These are phyloP conservation scores for Postia placenta DNA, from an alignment of 768 basidiomycete species.

Conservation along the genomic window DNA sequence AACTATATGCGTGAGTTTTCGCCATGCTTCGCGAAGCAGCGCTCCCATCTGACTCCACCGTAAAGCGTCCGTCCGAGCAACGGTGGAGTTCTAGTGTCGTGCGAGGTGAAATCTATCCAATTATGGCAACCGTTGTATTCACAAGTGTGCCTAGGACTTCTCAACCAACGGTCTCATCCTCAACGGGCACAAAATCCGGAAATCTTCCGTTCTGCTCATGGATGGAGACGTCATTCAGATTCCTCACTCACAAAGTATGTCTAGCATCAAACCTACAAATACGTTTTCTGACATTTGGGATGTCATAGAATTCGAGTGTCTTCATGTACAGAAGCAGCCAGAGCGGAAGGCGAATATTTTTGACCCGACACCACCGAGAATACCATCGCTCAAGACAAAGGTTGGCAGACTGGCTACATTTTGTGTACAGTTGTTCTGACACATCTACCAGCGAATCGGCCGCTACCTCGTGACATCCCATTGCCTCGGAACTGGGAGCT, in stretches of 20 bases:
- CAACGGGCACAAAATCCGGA: slow-evolving; percentile 65
- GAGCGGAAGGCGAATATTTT: slow-evolving; percentile 50
- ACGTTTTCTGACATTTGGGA: neutral
- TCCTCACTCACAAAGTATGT: slow-evolving; percentile 56
- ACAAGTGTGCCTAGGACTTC: slow-evolving; percentile 42
- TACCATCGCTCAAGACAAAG: slow-evolving; percentile 48
- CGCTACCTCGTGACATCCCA: slow-evolving; percentile 71
- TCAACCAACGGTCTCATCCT: slow-evolving; percentile 73
- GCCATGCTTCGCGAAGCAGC: neutral
- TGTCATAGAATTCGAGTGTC: slow-evolving; percentile 56
- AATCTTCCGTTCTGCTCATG: slow-evolving; percentile 66
- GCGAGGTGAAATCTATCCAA: slow-evolving; percentile 44
- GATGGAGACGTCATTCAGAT: slow-evolving; percentile 68
- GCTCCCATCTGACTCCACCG: neutral
- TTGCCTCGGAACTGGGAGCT: slow-evolving; percentile 74
- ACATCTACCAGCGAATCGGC: slow-evolving; percentile 46
- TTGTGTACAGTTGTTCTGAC: neutral
- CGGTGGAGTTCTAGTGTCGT: slow-evolving; percentile 73
- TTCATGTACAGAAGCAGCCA: slow-evolving; percentile 48
- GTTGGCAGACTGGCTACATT: neutral
- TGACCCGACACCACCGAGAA: slow-evolving; percentile 54
- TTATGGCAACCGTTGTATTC: neutral
- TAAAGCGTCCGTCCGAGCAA: slow-evolving; percentile 60
- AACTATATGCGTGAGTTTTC: slow-evolving; percentile 64
- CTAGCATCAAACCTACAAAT: too few relatives aligned